phyloP scores from a whole-genome alignment of 495 filamentous ascomycete species.

The Annulohypoxylon nitens region DNA sequence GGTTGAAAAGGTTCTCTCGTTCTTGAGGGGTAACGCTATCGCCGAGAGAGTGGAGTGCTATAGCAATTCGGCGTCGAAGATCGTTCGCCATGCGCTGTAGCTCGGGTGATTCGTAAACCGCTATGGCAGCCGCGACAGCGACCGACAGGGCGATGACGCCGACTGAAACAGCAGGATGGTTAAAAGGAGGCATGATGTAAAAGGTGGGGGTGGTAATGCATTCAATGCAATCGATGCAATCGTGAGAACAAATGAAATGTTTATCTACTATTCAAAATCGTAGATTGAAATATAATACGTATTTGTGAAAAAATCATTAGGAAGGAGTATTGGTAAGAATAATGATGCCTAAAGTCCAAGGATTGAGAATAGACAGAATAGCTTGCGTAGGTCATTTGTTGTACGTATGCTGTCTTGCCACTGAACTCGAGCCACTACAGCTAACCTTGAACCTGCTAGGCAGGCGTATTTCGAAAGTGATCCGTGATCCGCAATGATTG shows the following conservation, averaged over 20 bases:
- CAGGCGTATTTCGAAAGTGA: conserved; percentile 33
- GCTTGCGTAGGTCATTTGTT: conserved; percentile 42
- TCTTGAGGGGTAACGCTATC: conserved; percentile 77
- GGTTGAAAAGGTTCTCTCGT: conserved; percentile 65
- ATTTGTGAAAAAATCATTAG: conserved; percentile 12
- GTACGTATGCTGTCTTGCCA: conserved; percentile 43
- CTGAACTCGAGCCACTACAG: conserved; percentile 38
- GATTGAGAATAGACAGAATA: conserved; percentile 21
- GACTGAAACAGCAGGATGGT: conserved; percentile 69
- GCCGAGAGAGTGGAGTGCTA: conserved; percentile 81
- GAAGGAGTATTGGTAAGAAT: conserved; percentile 8
- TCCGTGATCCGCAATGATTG: conserved; percentile 41
- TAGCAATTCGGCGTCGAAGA: conserved; percentile 80
- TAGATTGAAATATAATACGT: neutral
- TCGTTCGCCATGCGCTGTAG: conserved; percentile 80
- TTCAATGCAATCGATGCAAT: neutral
- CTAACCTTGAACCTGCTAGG: conserved; percentile 5
- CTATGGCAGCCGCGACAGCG: conserved; percentile 83
- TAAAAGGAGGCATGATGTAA: conserved; percentile 59
- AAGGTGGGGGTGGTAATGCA: neutral
- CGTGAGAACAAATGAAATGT: conserved; percentile 2
- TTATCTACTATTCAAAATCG: neutral
- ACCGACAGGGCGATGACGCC: conserved; percentile 82
- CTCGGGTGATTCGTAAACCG: conserved; percentile 87
- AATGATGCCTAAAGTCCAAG: conserved; percentile 33